Base-by-base conservation (phyloP, 176 grass and related monocot genomes). In the Eremochloa ophiuroides region DNA sequence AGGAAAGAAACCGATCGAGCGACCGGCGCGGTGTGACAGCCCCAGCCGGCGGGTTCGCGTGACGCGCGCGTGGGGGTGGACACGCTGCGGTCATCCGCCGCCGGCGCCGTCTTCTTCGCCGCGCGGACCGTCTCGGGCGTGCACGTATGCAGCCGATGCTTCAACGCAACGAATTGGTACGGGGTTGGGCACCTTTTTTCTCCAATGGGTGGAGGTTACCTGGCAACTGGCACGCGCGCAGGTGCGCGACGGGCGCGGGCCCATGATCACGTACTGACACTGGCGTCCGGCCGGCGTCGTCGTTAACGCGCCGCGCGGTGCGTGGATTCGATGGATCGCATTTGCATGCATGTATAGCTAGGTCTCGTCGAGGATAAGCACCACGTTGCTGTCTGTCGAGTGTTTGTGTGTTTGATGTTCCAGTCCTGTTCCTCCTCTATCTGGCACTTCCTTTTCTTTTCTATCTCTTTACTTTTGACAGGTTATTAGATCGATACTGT, bases 161-260 rank as follows among this genome's bases (percentile, higher is more conserved):
- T 89, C 83, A 39, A 89, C 83, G 87, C 87, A 89, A 89, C 87
- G 73, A 89, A 85, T 71, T 89, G 70, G 74, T 83, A 2, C n/a
- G 2, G 35, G 59, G 51, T 56, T 44, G 55, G 9, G 30, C 7
- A 8, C 16, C 50, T 60, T 8, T 41, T 40, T 25, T 41, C 11
- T 66, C 34, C 60, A 1, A 29, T 26, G 34, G 41, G 27, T 22
- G 28, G 75, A 7, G 7, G 35, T 3, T 63, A 51, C 30, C 20
- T 53, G 70, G 66, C 84, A 62, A n/a, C 27, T 10, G 34, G 56
- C 12, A 10, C 9, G 56, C 12, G 5, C 9, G 42, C 27, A 51
- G 28, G 27, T 6, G 8, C 41, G 72, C 6, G 16, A 5, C 7
- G 4, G 26, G 28, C 16, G 2, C 18, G 56, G 37, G 2, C 26